Evolutionary conservation across 306 rosid genomes (phyloP), one percentile per base, ranked within the genome.

Genomic region (Cicer bijugum): DNA sequence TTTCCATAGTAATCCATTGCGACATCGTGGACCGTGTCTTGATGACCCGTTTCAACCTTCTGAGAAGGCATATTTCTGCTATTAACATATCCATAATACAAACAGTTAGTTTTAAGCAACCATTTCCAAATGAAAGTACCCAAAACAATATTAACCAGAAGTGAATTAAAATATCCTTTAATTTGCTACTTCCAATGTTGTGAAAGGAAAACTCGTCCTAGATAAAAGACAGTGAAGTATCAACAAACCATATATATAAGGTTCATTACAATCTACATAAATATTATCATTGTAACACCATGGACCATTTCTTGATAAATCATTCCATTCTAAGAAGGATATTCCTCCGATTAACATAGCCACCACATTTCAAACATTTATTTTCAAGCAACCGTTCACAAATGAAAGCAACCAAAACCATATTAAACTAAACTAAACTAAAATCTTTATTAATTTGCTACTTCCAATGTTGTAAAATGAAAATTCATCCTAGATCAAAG

Each of bases 1-100:
- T 89, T 89, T 17, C 97, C 97, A 46, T 89, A 89, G 82, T 88
- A 91, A 77, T 89, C 97, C 97, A 88, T 89, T 0, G 89, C 91
- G 63, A 88, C 92, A 85, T 91, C 91, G 9, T 91, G 97, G 45
- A 92, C 78, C 0, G 83, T 80, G 20, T 92, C 96, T 71, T 88
- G 91, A 68, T 92, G 97, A 72, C 97, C 93, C 12, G 93, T 86
- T 85, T 92, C 93, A 66, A 89, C 86, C 87, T 86, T 89, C 57
- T 84, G 96, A 3, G 85, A 77, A 81, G 93, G 93, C 97, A 89
- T 89, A 35, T 76, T 84, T 80, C 84, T 43, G 80, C 61, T 11
- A 60, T n/a, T 55, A 79, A 69, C 43, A 82, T 15, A 44, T 35
- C 63, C 46, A 67, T 11, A 43, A 52, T 23, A 44, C 33, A 16